These are phyloP conservation scores for Globisporangium spiculum DNA, from an alignment of 352 stramenopile species.

Conservation along the genomic window DNA sequence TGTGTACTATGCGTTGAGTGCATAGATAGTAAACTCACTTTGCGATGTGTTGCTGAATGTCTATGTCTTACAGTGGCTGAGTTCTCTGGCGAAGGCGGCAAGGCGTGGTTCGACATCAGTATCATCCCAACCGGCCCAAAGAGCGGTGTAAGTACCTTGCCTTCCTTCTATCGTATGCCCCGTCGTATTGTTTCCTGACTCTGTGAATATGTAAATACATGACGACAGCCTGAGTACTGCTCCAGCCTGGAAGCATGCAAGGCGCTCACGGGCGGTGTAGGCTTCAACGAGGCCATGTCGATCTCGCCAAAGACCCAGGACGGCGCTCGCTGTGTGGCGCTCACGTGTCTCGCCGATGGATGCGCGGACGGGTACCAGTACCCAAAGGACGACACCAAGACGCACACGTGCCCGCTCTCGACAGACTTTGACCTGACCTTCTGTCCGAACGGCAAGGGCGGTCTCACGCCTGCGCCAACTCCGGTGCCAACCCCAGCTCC, in stretches of 20 bases:
- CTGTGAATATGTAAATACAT: background rate
- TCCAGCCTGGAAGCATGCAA: slow-evolving; percentile 49
- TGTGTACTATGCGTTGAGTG: no score
- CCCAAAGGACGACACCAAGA: slow-evolving; percentile 76
- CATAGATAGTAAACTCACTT: no score
- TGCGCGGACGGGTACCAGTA: slow-evolving; percentile 62
- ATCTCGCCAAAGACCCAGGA: slow-evolving; percentile 38
- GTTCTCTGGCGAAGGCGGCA: slow-evolving; percentile 53
- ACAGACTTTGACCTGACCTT: slow-evolving; percentile 66
- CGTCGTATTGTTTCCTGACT: background rate
- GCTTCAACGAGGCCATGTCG: slow-evolving; percentile 68
- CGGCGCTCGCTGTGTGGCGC: slow-evolving; percentile 36
- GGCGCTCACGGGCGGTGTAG: slow-evolving; percentile 49
- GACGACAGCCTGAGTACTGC: slow-evolving; percentile 51
- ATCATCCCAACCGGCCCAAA: slow-evolving; percentile 68
- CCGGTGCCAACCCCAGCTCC: slow-evolving; percentile 32
- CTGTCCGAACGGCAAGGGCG: slow-evolving; percentile 43
- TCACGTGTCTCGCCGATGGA: slow-evolving; percentile 48
- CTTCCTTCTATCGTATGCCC: background rate
- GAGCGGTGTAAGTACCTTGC: slow-evolving; percentile 44
- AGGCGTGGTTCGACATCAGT: slow-evolving; percentile 70
- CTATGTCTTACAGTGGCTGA: slow-evolving; percentile 40
- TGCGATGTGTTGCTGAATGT: background rate
- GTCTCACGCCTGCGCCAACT: slow-evolving; percentile 20
- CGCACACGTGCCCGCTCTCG: slow-evolving; percentile 38